Conservation (phyloP, 2,329 filamentous ascomycete species). For the Lachnum nothofagi region DNA sequence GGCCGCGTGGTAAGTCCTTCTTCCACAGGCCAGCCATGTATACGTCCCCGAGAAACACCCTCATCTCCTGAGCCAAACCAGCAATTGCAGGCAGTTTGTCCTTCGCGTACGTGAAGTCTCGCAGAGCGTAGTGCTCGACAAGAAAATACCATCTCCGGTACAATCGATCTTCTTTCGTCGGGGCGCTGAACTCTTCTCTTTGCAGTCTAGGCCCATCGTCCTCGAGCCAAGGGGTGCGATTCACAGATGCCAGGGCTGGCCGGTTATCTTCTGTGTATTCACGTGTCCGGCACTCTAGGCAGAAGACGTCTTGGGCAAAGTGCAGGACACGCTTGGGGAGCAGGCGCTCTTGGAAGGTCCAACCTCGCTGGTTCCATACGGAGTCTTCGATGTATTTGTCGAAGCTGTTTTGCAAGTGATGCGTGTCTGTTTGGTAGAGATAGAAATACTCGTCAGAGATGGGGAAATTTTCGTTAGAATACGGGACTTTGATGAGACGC, state of each 20-base stretch:
- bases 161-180: not conserved
- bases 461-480: not conserved
- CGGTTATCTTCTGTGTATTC: not conserved
- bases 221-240: not conserved
- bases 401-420: not conserved
- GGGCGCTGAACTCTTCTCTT: not conserved
- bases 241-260: too few relatives aligned
- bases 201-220: not conserved
- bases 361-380: not conserved
- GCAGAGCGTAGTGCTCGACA: not conserved
- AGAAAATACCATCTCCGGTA: not conserved
- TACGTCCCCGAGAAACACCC: not conserved
- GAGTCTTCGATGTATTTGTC: not conserved
- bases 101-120: not conserved
- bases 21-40: slow-evolving; percentile 1
- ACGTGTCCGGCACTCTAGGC: not conserved
- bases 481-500: too few relatives aligned
- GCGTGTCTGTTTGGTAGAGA: not conserved
- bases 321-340: not conserved
- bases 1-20: not conserved
- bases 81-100: not conserved
- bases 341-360: slow-evolving; percentile 3
- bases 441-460: too few relatives aligned
- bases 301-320: not conserved
- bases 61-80: not conserved